Evolutionary conservation across 257 asterid genomes (phyloP).

Genomic region (Forsythia suspensa): DNA sequence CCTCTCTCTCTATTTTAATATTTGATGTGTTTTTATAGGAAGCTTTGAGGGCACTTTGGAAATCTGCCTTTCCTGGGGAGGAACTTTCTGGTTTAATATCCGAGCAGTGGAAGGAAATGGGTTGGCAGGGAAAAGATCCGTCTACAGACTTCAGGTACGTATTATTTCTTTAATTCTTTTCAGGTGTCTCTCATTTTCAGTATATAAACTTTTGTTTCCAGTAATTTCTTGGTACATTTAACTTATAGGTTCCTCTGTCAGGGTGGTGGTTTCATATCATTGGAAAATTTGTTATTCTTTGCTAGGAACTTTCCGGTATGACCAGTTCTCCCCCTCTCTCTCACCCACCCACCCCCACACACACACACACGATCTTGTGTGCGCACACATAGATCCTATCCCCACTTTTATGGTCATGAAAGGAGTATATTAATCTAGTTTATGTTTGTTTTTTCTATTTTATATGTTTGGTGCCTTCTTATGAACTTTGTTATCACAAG

Average conservation of each 20-base stretch:
- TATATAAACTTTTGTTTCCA: background rate
- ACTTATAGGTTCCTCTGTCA: constrained; percentile 30
- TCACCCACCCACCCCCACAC: background rate
- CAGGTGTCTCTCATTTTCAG: constrained; percentile 9
- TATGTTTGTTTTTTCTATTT: background rate
- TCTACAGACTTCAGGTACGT: constrained; percentile 93
- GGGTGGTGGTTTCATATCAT: constrained; percentile 98
- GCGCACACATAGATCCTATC: background rate
- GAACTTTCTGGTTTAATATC: constrained; percentile 78
- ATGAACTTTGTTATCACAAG: background rate
- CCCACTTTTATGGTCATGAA: background rate
- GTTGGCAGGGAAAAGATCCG: constrained; percentile 99
- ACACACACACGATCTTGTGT: background rate
- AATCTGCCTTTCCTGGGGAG: constrained; percentile 85
- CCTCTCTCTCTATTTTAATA: constrained; percentile 13
- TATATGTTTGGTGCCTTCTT: background rate
- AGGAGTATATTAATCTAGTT: background rate
- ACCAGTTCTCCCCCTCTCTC: constrained; percentile 17
- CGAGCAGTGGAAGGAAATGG: constrained; percentile 99
- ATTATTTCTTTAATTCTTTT: constrained; percentile 17
- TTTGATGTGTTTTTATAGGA: constrained; percentile 49
- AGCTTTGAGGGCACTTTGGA: constrained; percentile 82
- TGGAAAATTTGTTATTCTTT: constrained; percentile 90
- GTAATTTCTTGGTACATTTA: constrained; percentile 12
- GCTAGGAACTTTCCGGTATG: constrained; percentile 86